Percentiles rank a stretch among this genome's conserved stretches.
phyloP scores from a whole-genome alignment of 331 rosid genomes.

The Ulmus americana region DNA sequence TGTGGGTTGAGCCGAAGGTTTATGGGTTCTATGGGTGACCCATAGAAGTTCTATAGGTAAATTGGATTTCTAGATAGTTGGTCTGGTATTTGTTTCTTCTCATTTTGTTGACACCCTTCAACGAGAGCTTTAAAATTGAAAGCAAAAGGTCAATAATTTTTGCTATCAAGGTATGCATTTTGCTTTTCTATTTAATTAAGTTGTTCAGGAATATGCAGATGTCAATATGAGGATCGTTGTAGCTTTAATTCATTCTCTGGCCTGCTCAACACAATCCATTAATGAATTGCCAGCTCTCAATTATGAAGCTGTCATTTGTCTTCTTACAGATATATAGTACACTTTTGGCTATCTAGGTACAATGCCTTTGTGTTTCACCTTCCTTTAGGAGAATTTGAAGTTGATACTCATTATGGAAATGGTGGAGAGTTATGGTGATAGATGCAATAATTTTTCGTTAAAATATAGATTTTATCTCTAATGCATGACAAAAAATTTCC shows the following conservation, averaged over 20 bases:
- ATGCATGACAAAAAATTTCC: not conserved
- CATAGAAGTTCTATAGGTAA: no score
- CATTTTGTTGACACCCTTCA: no score
- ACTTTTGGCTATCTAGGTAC: no score
- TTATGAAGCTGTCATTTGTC: slow-evolving; percentile 11
- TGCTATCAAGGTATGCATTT: no score
- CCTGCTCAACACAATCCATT: slow-evolving; percentile 14
- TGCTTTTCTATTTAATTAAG: no score
- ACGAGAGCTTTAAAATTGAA: no score
- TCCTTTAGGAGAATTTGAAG: slow-evolving; percentile 39
- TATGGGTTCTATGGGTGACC: no score
- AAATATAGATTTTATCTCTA: slow-evolving; percentile 40
- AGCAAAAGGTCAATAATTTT: no score
- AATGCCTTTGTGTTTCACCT: not conserved
- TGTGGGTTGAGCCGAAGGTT: no score
- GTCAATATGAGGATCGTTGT: slow-evolving; percentile 6
- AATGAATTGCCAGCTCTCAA: not conserved
- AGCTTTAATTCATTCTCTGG: not conserved
- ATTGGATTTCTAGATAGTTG: no score
- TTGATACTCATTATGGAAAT: slow-evolving; percentile 25
- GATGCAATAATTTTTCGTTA: slow-evolving; percentile 37
- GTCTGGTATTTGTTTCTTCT: no score
- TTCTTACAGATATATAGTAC: not conserved
- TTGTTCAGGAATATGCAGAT: slow-evolving; percentile 8
- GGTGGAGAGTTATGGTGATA: slow-evolving; percentile 44